Base-by-base conservation (phyloP, 225 moss, liverwort and hornwort genomes). In the Polytrichum formosum region DNA sequence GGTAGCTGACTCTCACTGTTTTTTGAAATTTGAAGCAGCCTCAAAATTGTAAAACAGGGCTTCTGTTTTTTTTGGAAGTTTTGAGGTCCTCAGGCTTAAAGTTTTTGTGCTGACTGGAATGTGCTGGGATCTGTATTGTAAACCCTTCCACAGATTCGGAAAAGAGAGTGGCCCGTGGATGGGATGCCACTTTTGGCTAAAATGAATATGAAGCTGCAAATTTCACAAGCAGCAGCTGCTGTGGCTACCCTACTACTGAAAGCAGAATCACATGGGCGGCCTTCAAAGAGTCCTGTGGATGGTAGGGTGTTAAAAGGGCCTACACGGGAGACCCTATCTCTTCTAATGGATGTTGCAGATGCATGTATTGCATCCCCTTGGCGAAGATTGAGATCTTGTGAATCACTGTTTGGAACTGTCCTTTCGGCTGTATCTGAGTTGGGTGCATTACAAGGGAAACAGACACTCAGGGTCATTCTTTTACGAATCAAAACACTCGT, bases 291-390 rank as follows among this genome's bases (percentile, higher is more conserved):
- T 80, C 63, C 83, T 70, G 26, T 25, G 27, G 72, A 72, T 75
- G 68, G 56, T 8, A 84, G 79, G 54, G 26, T 84, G 64, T 73
- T 82, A 63, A 83, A 81, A 62, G 70, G 63, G 67, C 68, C 87
- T 26, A 69, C 74, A 18, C 85, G 81, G 53, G 94, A 95, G 76
- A 81, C 85, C 65, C 69, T 95, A 66, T 82, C 82, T 20, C 70
- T 92, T 35, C 70, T 95, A 37, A 76, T 95, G 82, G 94, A 92
- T 75, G 79, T 78, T 31, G 90, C 92, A 70, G 94, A 95, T 77
- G 89, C 87, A 18, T 92, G 90, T 70, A 81, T 87, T 64, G 72
- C 76, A 33, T 95, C 94, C 28, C 89, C 87, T 19, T 95, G 94
- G 94, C 88, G 92, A 72, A 89, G 77, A 82, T 79, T 85, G 66